Base-by-base conservation (phyloP, 1,284 basidiomycete species). In the Ceratobasidium sp. region DNA sequence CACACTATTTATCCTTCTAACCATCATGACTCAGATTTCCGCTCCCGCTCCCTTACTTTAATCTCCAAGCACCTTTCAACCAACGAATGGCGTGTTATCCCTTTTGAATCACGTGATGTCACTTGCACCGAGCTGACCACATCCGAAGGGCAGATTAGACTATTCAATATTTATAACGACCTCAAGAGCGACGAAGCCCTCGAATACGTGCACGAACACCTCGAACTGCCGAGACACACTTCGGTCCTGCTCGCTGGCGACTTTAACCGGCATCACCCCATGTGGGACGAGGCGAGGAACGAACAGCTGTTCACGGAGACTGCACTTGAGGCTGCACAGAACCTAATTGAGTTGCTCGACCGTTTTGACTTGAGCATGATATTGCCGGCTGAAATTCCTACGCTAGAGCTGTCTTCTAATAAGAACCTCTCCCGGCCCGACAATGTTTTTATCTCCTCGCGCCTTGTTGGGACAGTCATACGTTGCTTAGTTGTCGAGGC, bases 231-330 rank as follows among this genome's bases (percentile, higher is more conserved):
- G 83, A 18, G 64, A 26, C 44, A 60, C 51, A 40, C 40, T 1
- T n/a, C 53, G 49, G 44, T 44, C 42, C 40, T 77, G 10, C 44
- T 70, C 13, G 79, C 84, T 0, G 88, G 88, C 0, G 88, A 90
- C 81, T 89, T 89, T 84, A 90, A 89, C 82, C 81, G 86, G 0
- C 89, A 90, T 80, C 87, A 90, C 82, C 87, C 86, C 0, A 39
- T 85, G 0, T 90, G 88, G 89, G 87, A 89, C 4, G 84, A 86
- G n/a, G 67, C 77, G 3, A 58, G 61, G 33, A 42, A 68, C 12
- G 60, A 63, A 20, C 72, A 75, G 26, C 46, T 75, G 3, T 64
- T 75, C 61, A 75, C 72, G 5, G 60, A 75, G 71, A 42, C 4
- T n/a, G 33, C 58, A 1, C 28, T 55, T 15, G 46, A 58, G 40